Percentiles rank a stretch among this genome's conserved stretches.
Conservation (phyloP, 371 early-diverging fungal species). For the Thermomucor indicae-seudaticae region DNA sequence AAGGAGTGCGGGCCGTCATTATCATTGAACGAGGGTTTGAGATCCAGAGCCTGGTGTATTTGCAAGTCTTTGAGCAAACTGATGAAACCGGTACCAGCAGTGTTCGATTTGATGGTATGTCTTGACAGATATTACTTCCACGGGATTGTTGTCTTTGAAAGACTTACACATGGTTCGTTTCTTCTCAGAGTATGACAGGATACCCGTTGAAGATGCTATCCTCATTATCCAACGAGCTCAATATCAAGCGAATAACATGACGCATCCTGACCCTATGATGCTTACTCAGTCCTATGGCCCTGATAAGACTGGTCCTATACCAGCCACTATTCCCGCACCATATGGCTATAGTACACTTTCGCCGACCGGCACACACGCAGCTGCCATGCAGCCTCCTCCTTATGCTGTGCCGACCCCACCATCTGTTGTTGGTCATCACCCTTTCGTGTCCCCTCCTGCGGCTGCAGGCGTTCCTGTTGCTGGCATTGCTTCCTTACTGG, state of each 20-base stretch:
- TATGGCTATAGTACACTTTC: too few relatives aligned
- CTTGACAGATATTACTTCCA: neutral
- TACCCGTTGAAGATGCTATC: slow-evolving; percentile 22
- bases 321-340: too few relatives aligned
- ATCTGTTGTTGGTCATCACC: too few relatives aligned
- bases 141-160: neutral
- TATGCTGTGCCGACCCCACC: too few relatives aligned
- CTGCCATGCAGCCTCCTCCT: too few relatives aligned
- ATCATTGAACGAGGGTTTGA: slow-evolving; percentile 41
- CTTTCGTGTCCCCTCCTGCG: neutral
- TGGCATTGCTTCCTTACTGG: neutral
- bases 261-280: neutral
- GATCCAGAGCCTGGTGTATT: slow-evolving; percentile 19
- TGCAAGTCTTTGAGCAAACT: slow-evolving; percentile 24
- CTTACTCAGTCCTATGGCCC: neutral
- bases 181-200: slow-evolving; percentile 19
- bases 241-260: neutral
- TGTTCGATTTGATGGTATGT: slow-evolving; percentile 28
- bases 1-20: slow-evolving; percentile 47
- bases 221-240: slow-evolving; percentile 14
- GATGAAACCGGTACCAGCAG: slow-evolving; percentile 3
- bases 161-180: neutral
- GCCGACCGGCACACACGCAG: too few relatives aligned
- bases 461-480: neutral
- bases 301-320: too few relatives aligned